phyloP scores from a whole-genome alignment of 2,329 filamentous ascomycete genomes.

The Aschersonia sp. region DNA sequence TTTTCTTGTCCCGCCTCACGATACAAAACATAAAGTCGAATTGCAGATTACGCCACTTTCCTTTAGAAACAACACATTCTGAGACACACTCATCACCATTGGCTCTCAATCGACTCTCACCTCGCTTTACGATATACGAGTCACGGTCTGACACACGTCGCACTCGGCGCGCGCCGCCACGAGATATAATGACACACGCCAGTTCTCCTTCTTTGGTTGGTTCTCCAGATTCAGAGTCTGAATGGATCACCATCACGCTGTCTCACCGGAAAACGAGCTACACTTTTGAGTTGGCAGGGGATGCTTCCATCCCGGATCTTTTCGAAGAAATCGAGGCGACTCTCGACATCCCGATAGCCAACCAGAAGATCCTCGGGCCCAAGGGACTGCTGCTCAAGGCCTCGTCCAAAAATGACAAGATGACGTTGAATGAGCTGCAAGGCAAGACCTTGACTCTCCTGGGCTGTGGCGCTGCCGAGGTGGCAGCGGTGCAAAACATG shows the following conservation, averaged over 20 bases:
- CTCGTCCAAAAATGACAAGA: conserved; percentile 44
- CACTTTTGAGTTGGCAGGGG: conserved; percentile 25
- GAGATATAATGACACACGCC: background rate
- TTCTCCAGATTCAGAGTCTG: conserved; percentile 6
- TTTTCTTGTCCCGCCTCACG: too few relatives aligned
- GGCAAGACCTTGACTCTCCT: conserved; percentile 50
- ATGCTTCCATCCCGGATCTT: conserved; percentile 41
- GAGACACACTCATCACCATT: too few relatives aligned
- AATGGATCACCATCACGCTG: conserved; percentile 27
- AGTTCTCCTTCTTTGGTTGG: background rate
- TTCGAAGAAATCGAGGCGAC: conserved; percentile 38
- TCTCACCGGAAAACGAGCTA: conserved; percentile 30
- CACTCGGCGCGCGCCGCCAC: too few relatives aligned
- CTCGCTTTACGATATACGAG: too few relatives aligned
- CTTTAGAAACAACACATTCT: too few relatives aligned
- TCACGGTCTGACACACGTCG: background rate
- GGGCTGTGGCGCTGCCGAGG: conserved; percentile 45
- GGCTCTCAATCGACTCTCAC: too few relatives aligned
- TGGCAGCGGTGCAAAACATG: conserved; percentile 38
- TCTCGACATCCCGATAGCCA: conserved; percentile 42
- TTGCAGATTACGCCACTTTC: too few relatives aligned
- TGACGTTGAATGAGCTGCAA: conserved; percentile 31
- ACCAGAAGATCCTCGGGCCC: conserved; percentile 56
- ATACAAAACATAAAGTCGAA: too few relatives aligned
- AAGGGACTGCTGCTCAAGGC: conserved; percentile 50